These are phyloP conservation scores for Trametes maxima DNA, from an alignment of 768 basidiomycete genomes.

Conservation along the genomic window DNA sequence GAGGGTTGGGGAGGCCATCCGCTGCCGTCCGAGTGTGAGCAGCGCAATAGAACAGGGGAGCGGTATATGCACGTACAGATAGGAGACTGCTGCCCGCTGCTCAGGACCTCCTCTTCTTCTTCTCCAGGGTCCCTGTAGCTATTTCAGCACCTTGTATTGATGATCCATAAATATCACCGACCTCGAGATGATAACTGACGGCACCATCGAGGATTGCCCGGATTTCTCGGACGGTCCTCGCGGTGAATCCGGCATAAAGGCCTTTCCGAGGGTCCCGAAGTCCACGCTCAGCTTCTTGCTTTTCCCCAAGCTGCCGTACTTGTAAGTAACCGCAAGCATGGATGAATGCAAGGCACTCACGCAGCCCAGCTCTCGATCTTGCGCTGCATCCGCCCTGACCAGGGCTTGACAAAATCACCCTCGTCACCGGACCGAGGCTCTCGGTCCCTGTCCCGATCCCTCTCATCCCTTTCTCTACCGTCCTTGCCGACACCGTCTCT, in stretches of 20 bases:
- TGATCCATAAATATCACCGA: slow-evolving; percentile 26
- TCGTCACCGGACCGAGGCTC: slow-evolving; percentile 36
- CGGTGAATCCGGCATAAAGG: slow-evolving; percentile 27
- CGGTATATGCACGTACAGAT: slow-evolving; percentile 46
- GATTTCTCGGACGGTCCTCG: slow-evolving; percentile 25
- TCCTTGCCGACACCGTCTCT: slow-evolving; percentile 38
- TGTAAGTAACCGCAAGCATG: background rate
- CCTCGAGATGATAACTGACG: slow-evolving; percentile 45
- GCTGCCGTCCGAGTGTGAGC: slow-evolving; percentile 11
- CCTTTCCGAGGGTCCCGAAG: slow-evolving; percentile 28
- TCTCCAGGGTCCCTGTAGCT: slow-evolving; percentile 38
- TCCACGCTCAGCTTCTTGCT: slow-evolving; percentile 39
- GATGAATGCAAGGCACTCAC: slow-evolving; percentile 34
- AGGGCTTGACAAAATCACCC: slow-evolving; percentile 39
- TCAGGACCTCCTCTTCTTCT: slow-evolving; percentile 67
- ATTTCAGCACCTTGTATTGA: background rate
- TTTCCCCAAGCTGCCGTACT: slow-evolving; percentile 7
- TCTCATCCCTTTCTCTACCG: slow-evolving; percentile 38
- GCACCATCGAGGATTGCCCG: slow-evolving; percentile 32
- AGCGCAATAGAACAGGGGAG: background rate
- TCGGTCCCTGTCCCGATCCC: slow-evolving; percentile 32
- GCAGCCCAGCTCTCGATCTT: slow-evolving; percentile 53
- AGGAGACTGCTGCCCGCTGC: slow-evolving; percentile 79
- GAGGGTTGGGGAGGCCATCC: slow-evolving; percentile 21
- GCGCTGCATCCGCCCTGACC: slow-evolving; percentile 46